Conservation (phyloP, 441 rosid species). For the Erodium trifolium region DNA sequence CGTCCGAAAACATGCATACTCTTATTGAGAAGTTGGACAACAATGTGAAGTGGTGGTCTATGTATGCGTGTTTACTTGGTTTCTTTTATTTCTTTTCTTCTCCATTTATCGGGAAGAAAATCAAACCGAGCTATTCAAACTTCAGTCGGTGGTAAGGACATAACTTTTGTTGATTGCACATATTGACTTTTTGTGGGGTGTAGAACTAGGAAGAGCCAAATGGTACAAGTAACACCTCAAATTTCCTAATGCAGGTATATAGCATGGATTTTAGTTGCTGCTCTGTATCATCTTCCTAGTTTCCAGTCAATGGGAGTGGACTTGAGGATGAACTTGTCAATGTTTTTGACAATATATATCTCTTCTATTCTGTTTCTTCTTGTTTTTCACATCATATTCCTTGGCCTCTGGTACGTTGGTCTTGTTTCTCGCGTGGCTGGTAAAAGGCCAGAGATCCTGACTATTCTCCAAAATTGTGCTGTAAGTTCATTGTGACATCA, state of each 20-base stretch:
- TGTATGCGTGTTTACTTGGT: conserved; percentile 94
- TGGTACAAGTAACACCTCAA: conserved; percentile 12
- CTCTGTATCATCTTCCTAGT: conserved; percentile 97
- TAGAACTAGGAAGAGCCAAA: conserved; percentile 5
- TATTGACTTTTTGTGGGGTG: neutral
- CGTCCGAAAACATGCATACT: conserved; percentile 93
- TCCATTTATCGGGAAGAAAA: conserved; percentile 85
- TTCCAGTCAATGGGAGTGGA: conserved; percentile 99
- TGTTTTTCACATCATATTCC: conserved; percentile 85
- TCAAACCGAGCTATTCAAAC: conserved; percentile 88
- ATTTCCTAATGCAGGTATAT: conserved; percentile 59
- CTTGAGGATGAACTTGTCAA: conserved; percentile 96
- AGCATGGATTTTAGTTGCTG: conserved; percentile 96
- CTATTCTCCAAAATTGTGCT: conserved; percentile 89
- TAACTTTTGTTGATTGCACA: neutral
- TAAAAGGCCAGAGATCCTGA: conserved; percentile 79
- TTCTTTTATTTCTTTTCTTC: conserved; percentile 98
- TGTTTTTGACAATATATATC: conserved; percentile 77
- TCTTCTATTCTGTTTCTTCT: conserved; percentile 85
- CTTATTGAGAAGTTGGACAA: conserved; percentile 79
- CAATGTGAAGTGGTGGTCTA: conserved; percentile 96
- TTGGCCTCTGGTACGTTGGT: conserved; percentile 86
- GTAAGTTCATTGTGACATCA: conserved; percentile 39
- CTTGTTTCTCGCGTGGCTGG: conserved; percentile 97
- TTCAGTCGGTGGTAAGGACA: conserved; percentile 83